A percentile compares a stretch with the other conserved stretches of the same genome.
phyloP scores from a whole-genome alignment of 768 basidiomycete genomes.

The Mycena floridula region DNA sequence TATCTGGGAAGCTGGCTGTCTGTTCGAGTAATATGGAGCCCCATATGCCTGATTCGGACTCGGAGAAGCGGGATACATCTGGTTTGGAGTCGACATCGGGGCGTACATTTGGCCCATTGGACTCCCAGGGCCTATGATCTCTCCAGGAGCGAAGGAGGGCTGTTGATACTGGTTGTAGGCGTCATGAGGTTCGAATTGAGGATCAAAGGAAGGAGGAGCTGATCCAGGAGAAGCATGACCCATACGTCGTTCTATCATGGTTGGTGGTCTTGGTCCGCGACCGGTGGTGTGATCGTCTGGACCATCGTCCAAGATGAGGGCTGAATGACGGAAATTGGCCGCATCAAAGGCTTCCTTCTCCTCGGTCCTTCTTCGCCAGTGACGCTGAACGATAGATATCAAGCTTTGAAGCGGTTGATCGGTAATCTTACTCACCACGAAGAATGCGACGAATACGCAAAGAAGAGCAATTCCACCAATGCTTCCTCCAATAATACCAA shows the following conservation, averaged over 20 bases:
- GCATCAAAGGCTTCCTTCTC: background rate
- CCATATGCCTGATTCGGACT: too few species aligned
- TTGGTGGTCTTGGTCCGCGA: background rate
- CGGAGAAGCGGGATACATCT: too few species aligned
- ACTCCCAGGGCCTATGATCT: too few species aligned
- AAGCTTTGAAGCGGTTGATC: background rate
- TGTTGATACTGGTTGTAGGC: background rate
- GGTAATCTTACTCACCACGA: background rate
- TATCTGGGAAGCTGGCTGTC: too few species aligned
- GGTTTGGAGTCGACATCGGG: too few species aligned
- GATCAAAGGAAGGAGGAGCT: background rate
- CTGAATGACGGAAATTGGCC: constrained; percentile 12
- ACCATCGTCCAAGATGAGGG: constrained; percentile 17
- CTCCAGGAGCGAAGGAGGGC: background rate
- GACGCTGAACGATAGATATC: constrained; percentile 1
- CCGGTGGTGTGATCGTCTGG: background rate
- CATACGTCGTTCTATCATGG: background rate
- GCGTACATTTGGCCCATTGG: too few species aligned
- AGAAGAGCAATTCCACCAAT: background rate
- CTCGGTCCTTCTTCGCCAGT: constrained; percentile 6
- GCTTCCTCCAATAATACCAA: background rate
- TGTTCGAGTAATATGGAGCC: too few species aligned
- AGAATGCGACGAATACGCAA: background rate
- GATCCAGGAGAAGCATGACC: background rate
- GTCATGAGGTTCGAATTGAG: background rate